A percentile compares a stretch with the other conserved stretches of the same genome.
These are phyloP conservation scores for Lolium rigidum DNA, from an alignment of 176 grass and related monocot species.

Conservation along the genomic window DNA sequence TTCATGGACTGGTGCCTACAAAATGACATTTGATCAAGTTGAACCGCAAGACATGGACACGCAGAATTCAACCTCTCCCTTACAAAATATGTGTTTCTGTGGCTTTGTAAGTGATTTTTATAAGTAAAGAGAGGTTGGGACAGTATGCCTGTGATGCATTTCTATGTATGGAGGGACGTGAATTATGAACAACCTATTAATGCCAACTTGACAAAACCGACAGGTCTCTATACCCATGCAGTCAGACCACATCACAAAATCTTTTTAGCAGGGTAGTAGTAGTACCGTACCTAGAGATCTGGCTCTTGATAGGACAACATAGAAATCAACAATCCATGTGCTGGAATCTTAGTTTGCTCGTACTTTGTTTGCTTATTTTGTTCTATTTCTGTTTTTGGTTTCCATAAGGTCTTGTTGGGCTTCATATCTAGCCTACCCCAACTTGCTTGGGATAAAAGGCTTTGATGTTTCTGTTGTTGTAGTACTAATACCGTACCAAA, in stretches of 20 bases:
- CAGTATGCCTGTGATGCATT: background rate
- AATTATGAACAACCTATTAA: background rate
- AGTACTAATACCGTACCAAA: background rate
- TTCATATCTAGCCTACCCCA: too few species aligned
- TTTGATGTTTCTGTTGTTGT: too few species aligned
- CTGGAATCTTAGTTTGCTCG: too few species aligned
- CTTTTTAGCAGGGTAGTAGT: background rate
- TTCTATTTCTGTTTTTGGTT: too few species aligned
- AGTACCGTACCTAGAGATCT: background rate
- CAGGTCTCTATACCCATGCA: background rate
- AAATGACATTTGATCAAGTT: background rate
- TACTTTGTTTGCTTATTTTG: too few species aligned
- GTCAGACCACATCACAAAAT: conserved; percentile 4
- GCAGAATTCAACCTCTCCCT: background rate
- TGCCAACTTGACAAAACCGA: background rate
- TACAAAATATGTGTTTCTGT: background rate
- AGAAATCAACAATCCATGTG: too few species aligned
- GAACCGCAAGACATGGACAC: background rate
- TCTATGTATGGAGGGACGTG: background rate
- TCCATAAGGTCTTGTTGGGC: too few species aligned
- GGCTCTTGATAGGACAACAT: too few species aligned
- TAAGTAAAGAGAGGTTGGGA: background rate
- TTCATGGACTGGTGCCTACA: background rate
- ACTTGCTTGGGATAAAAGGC: too few species aligned
- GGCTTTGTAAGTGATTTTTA: background rate